Evolutionary conservation across 192 early-diverging fungal species (phyloP).

Genomic region (Backusella tarrabulga): DNA sequence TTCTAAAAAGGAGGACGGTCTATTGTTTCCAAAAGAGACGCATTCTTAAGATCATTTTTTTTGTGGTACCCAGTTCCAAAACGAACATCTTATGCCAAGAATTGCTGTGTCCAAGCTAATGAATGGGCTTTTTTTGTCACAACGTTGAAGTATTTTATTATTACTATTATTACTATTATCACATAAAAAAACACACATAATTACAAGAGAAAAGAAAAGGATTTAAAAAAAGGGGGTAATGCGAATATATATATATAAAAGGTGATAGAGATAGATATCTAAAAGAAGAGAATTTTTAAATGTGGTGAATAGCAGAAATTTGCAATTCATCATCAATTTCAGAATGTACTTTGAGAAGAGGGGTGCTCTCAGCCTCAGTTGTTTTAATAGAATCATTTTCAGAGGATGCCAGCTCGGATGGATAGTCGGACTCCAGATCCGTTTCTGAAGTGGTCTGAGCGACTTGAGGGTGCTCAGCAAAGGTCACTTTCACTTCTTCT

Average conservation of each 20-base stretch:
- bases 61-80: not conserved
- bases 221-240: not conserved
- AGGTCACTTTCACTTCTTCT: not conserved
- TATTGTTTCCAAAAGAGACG: not conserved
- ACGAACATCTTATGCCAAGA: not conserved
- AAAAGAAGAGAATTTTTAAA: not conserved
- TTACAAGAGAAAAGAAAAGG: not conserved
- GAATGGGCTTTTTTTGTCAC: not conserved
- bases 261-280: not conserved
- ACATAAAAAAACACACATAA: not conserved
- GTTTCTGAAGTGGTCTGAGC: not conserved
- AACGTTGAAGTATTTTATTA: not conserved
- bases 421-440: not conserved
- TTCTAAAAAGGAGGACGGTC: not conserved
- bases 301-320: not conserved
- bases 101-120: not conserved
- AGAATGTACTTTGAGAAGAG: not conserved
- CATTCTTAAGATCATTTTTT: not conserved
- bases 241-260: not conserved
- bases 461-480: not conserved
- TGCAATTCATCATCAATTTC: not conserved
- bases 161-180: not conserved
- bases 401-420: not conserved
- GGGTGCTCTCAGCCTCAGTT: not conserved
- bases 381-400: constrained; percentile 4